Evolutionary conservation across 805 yeast species (phyloP).

Genomic region (Kregervanrija delftensis): DNA sequence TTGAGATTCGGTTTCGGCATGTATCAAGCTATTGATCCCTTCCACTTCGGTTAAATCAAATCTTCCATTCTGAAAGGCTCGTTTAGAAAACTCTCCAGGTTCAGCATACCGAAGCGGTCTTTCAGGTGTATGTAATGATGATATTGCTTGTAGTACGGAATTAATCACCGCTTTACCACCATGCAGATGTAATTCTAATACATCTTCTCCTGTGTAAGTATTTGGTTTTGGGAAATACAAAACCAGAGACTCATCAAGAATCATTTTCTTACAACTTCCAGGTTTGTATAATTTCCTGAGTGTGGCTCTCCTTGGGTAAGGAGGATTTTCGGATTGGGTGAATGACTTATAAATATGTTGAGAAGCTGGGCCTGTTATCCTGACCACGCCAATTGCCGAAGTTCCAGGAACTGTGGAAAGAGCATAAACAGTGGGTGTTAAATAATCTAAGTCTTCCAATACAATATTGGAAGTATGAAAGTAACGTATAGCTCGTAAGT

Average conservation of each 20-base stretch:
- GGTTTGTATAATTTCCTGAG: conserved; percentile 45
- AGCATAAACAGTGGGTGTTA: conserved; percentile 76
- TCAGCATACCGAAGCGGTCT: conserved; percentile 70
- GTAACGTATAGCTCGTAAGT: too few species aligned
- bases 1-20: conserved; percentile 91
- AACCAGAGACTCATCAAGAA: conserved; percentile 75
- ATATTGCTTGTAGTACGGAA: conserved; percentile 60
- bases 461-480: too few species aligned
- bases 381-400: conserved; percentile 80
- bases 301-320: conserved; percentile 48
- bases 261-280: conserved; percentile 10
- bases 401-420: conserved; percentile 75
- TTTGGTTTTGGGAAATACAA: conserved; percentile 64
- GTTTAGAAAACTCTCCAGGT: conserved; percentile 83
- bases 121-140: conserved; percentile 39
- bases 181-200: conserved; percentile 84
- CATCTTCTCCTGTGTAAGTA: conserved; percentile 90
- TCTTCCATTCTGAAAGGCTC: conserved; percentile 80
- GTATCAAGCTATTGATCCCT: conserved; percentile 81
- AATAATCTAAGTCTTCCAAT: not conserved
- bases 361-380: conserved; percentile 73
- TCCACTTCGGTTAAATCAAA: conserved; percentile 87
- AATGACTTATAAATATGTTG: conserved; percentile 36
- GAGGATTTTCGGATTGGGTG: conserved; percentile 33
- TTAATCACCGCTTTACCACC: conserved; percentile 86